Conservation (phyloP, 164 flowering plant species). For the Magnolia kwangsiensis region DNA sequence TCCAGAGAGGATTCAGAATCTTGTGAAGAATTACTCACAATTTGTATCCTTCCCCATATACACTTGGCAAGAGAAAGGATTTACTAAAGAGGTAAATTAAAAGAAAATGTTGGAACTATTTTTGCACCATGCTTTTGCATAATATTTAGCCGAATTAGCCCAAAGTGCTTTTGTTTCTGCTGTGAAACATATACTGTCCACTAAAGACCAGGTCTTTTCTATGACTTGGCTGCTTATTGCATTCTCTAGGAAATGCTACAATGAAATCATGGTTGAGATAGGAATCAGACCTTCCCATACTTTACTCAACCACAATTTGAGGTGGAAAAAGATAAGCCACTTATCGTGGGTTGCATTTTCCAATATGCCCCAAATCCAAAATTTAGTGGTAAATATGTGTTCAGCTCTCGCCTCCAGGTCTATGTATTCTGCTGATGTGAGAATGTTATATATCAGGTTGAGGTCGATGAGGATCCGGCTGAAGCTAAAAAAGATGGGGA, state of each 20-base stretch:
- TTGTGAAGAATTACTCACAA: constrained; percentile 90
- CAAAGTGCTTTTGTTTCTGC: not conserved
- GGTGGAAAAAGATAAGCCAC: too few species aligned
- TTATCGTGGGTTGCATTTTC: too few species aligned
- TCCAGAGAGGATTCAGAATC: constrained; percentile 86
- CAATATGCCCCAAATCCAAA: not conserved
- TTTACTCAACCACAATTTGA: not conserved
- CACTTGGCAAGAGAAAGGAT: constrained; percentile 94
- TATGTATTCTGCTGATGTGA: not conserved
- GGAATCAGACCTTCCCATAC: not conserved
- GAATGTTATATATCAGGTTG: constrained; percentile 48
- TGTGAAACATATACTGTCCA: not conserved
- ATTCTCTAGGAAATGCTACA: not conserved
- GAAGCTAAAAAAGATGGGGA: constrained; percentile 72
- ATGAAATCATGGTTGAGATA: too few species aligned
- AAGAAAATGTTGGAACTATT: not conserved
- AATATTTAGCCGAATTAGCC: not conserved
- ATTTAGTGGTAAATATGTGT: not conserved
- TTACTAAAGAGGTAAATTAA: constrained; percentile 73
- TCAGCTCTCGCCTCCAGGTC: not conserved
- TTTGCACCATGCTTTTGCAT: not conserved
- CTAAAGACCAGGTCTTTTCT: not conserved
- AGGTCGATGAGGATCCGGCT: constrained; percentile 91
- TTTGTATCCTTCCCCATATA: constrained; percentile 97
- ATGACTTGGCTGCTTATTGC: not conserved